Evolutionary conservation across 805 yeast species (phyloP).

Genomic region (Yamadazyma akitaensis): DNA sequence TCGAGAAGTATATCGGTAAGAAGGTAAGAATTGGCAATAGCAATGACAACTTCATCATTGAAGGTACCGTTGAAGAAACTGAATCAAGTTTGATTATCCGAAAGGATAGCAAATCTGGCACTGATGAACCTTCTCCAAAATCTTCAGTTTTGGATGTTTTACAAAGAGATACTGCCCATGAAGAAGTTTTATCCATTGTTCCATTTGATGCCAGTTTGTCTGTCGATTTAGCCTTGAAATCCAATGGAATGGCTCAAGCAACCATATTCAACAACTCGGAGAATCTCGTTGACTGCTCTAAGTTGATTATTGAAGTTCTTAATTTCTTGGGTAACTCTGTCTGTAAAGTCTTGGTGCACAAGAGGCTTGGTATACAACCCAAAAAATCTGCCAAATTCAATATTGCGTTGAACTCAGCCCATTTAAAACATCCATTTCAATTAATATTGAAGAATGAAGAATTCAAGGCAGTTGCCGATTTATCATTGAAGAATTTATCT

Average conservation of each 20-base stretch:
- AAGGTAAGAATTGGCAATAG: conserved; percentile 19
- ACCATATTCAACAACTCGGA: conserved; percentile 27
- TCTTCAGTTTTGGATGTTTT: neutral
- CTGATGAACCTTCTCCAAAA: neutral
- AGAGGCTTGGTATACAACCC: conserved; percentile 30
- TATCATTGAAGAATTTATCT: conserved; percentile 8
- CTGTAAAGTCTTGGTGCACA: conserved; percentile 27
- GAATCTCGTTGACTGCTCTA: conserved; percentile 26
- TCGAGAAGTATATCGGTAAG: conserved; percentile 16
- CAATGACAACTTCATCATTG: conserved; percentile 13
- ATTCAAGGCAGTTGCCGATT: conserved; percentile 9
- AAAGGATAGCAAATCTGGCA: neutral
- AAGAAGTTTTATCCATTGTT: neutral
- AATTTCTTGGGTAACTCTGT: conserved; percentile 27
- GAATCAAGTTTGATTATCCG: conserved; percentile 3
- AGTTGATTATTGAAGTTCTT: conserved; percentile 26
- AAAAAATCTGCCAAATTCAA: conserved; percentile 32
- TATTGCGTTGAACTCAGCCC: conserved; percentile 27
- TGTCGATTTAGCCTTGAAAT: conserved; percentile 28
- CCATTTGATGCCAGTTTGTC: neutral
- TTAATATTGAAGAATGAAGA: conserved; percentile 23
- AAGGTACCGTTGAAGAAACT: conserved; percentile 7
- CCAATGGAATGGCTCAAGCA: conserved; percentile 29
- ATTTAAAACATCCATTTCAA: conserved; percentile 33
- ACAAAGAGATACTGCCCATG: neutral